Evolutionary conservation across 2,329 filamentous ascomycete species (phyloP).

Genomic region (Rhexocercosporidium sp.): DNA sequence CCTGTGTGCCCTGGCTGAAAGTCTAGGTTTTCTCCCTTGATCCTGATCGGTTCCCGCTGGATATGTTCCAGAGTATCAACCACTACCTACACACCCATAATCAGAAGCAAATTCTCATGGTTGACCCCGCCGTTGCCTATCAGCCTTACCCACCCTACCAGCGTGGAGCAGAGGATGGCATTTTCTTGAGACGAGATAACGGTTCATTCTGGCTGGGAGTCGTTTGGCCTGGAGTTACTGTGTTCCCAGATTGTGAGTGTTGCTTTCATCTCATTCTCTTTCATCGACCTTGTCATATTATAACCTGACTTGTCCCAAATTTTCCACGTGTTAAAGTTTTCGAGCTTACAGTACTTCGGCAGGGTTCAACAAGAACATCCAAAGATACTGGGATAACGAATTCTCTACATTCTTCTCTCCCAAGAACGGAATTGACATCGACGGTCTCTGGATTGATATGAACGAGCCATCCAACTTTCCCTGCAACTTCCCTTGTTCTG

Average conservation of each 20-base stretch:
- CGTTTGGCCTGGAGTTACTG: constrained; percentile 78
- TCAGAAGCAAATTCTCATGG: constrained; percentile 78
- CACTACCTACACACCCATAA: constrained; percentile 68
- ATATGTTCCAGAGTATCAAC: constrained; percentile 68
- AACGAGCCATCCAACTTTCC: constrained; percentile 58
- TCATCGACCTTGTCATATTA: not conserved
- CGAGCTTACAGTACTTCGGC: not conserved
- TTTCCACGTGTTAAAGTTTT: not conserved
- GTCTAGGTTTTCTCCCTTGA: constrained; percentile 65
- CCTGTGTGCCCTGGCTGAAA: not conserved
- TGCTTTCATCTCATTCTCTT: not conserved
- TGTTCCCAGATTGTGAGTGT: constrained; percentile 69
- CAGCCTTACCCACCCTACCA: constrained; percentile 58
- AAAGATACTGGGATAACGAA: constrained; percentile 72
- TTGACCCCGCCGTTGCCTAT: constrained; percentile 69
- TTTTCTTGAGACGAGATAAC: constrained; percentile 58
- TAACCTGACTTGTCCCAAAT: not conserved
- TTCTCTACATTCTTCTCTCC: constrained; percentile 69
- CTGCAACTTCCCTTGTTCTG: constrained; percentile 56
- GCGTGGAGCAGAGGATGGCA: constrained; percentile 53
- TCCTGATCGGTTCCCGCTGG: constrained; percentile 64
- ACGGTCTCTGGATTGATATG: constrained; percentile 80
- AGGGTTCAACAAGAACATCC: constrained; percentile 66
- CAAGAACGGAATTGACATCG: constrained; percentile 72
- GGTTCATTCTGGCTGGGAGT: constrained; percentile 65